A percentile compares a stretch with the other conserved stretches of the same genome.
These are phyloP conservation scores for Plasmodium chabaudi DNA, from an alignment of 169 alveolate genomes.

Conservation along the genomic window DNA sequence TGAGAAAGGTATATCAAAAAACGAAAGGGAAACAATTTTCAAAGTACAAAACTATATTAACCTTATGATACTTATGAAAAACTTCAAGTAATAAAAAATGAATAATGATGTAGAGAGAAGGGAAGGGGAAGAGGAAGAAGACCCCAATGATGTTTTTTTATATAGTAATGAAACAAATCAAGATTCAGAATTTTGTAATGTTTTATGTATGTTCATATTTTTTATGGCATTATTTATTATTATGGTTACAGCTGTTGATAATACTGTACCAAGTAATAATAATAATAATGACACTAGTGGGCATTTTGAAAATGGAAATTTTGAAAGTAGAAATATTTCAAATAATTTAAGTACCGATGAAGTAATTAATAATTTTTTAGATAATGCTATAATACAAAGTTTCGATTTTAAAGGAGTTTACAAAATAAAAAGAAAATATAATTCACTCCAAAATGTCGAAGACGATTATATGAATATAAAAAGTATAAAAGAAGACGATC, in stretches of 20 bases:
- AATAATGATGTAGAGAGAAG: neutral
- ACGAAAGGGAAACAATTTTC: no score
- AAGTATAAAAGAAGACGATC: neutral
- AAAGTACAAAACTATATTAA: no score
- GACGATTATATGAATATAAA: neutral
- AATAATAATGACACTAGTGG: neutral
- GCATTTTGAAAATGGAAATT: neutral
- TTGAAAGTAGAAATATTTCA: neutral
- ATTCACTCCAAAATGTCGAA: neutral
- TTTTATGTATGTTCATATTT: constrained; percentile 44
- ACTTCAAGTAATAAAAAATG: neutral
- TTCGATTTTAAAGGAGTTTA: constrained; percentile 46
- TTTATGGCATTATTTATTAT: constrained; percentile 50
- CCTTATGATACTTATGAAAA: no score
- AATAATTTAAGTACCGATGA: neutral
- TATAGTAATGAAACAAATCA: constrained; percentile 23
- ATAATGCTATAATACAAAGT: constrained; percentile 41
- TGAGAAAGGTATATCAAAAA: no score
- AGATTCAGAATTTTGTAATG: constrained; percentile 54
- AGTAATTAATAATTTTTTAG: constrained; percentile 19
- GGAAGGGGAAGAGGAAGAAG: constrained; percentile 43
- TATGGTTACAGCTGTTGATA: constrained; percentile 43
- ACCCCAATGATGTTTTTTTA: constrained; percentile 25
- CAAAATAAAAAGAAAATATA: neutral
- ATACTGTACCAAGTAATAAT: constrained; percentile 1